Base-by-base conservation (phyloP, 2,329 filamentous ascomycete species). In the Curvularia sp. region DNA sequence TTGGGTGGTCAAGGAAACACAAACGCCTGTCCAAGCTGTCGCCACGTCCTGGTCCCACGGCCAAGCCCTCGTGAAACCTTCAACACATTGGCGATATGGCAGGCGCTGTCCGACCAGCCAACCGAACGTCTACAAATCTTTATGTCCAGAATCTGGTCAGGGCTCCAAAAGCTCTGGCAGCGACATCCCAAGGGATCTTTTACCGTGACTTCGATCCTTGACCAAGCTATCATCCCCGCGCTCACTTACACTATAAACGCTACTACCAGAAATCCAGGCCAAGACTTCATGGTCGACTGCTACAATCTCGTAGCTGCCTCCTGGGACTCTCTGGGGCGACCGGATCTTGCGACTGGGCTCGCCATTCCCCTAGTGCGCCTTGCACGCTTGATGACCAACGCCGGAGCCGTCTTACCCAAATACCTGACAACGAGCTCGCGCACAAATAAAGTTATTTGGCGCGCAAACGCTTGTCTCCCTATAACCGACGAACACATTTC, bases 331-430 rank as follows among this genome's bases (percentile, higher is more conserved):
- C 53, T 75, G 1, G 69, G 67, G 0, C 64, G 68, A 1, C 69
- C 68, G 4, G 53, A 73, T 18, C 50, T 49, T 20, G 64, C 68
- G 1, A 62, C 57, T 22, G 70, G 71, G 12, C 61, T 74, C 5
- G 69, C 68, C 1, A 60, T 74, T 18, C 72, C 73, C 1, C 57
- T 75, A 12, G 63, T 74, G 30, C 67, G 73, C 10, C 70, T 75
- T 26, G 68, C 63, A 22, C 67, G 68, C 62, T 63, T 75, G 46
- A 68, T 74, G 63, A 62, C 66, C 39, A 65, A 67, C 47, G 62
- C 64, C 7, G 67, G 67, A 6, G 49, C 56, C 15, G 63, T 64
- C 10, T 38, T 74, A 1, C 72, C 69, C 0, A 62, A 63, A 35
- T 71, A 67, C 57, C 57, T 75, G 3, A 69, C 68, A 12, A 66